Percentiles rank a stretch among this genome's conserved stretches.
Evolutionary conservation across 1,284 basidiomycete genomes (phyloP).

Genomic region (Moesziomyces aphidis): DNA sequence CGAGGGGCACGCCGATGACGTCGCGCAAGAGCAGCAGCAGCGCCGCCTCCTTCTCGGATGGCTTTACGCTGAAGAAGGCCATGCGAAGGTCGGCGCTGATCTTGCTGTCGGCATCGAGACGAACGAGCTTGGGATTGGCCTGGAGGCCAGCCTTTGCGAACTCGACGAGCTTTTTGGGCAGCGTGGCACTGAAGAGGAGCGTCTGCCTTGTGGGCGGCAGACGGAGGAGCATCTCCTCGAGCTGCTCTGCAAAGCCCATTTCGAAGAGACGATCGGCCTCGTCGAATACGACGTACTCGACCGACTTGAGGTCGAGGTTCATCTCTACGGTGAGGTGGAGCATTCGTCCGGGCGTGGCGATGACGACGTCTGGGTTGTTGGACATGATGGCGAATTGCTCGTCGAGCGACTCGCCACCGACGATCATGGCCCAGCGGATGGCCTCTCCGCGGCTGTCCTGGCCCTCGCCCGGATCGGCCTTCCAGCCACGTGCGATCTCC

Average conservation of each 20-base stretch:
- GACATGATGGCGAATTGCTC: constrained; percentile 97
- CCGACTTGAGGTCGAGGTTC: constrained; percentile 88
- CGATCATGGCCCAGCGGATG: constrained; percentile 91
- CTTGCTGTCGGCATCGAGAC: constrained; percentile 94
- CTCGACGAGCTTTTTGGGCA: constrained; percentile 94
- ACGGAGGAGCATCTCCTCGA: constrained; percentile 89
- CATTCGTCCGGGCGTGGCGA: constrained; percentile 93
- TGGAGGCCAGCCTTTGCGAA: constrained; percentile 93
- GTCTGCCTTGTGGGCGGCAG: constrained; percentile 89
- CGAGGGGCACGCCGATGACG: constrained; percentile 82
- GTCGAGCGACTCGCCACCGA: constrained; percentile 94
- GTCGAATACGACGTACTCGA: constrained; percentile 95
- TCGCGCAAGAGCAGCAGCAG: constrained; percentile 86
- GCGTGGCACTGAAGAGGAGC: constrained; percentile 92
- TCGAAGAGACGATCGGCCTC: constrained; percentile 98
- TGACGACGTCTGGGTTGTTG: constrained; percentile 78
- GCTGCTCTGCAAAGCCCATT: constrained; percentile 93
- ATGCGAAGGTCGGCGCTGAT: constrained; percentile 92
- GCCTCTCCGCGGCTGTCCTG: constrained; percentile 73
- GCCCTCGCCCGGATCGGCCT: constrained; percentile 68
- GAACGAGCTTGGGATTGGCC: constrained; percentile 91
- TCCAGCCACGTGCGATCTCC: constrained; percentile 80
- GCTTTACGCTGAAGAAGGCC: constrained; percentile 93
- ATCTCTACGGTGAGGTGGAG: constrained; percentile 96
- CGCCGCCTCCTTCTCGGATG: constrained; percentile 93